These are phyloP conservation scores for Phytophthora hybrid DNA, from an alignment of 352 stramenopile species.

Conservation along the genomic window DNA sequence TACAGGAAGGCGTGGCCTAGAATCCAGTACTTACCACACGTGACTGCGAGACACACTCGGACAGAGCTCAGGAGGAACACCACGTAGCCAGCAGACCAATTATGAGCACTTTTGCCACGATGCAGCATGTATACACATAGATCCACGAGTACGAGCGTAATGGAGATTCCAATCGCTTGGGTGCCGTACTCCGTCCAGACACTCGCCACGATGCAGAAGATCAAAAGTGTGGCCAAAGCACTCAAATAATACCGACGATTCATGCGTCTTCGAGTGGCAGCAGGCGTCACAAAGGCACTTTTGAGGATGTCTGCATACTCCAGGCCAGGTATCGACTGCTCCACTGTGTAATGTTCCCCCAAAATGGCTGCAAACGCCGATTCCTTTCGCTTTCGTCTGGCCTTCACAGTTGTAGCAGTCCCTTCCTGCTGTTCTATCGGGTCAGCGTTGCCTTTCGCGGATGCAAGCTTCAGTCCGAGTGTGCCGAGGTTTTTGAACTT, in stretches of 20 bases:
- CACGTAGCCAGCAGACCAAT: conserved; percentile 84
- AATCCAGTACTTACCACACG: conserved; percentile 81
- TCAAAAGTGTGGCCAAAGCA: conserved; percentile 52
- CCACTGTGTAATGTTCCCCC: conserved; percentile 81
- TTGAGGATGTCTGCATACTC: conserved; percentile 79
- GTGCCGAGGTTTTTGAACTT: conserved; percentile 89
- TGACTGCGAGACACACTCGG: conserved; percentile 75
- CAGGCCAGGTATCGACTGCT: conserved; percentile 79
- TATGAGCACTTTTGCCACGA: conserved; percentile 60
- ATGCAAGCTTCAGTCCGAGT: conserved; percentile 75
- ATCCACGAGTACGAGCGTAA: conserved; percentile 80
- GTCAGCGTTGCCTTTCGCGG: conserved; percentile 45
- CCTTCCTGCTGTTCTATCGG: conserved; percentile 12
- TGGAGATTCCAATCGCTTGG: conserved; percentile 67
- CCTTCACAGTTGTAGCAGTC: background rate
- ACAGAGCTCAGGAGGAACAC: conserved; percentile 81
- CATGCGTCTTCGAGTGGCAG: conserved; percentile 48
- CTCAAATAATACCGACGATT: conserved; percentile 68
- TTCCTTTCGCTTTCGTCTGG: conserved; percentile 55
- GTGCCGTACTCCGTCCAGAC: conserved; percentile 64
- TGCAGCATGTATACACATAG: conserved; percentile 79
- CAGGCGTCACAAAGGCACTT: conserved; percentile 77
- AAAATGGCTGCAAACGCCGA: conserved; percentile 82
- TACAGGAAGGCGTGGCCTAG: conserved; percentile 82
- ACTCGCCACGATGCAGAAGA: conserved; percentile 72